phyloP scores from a whole-genome alignment of 2,329 filamentous ascomycete genomes.

The Phyllosticta paracitricarpa region DNA sequence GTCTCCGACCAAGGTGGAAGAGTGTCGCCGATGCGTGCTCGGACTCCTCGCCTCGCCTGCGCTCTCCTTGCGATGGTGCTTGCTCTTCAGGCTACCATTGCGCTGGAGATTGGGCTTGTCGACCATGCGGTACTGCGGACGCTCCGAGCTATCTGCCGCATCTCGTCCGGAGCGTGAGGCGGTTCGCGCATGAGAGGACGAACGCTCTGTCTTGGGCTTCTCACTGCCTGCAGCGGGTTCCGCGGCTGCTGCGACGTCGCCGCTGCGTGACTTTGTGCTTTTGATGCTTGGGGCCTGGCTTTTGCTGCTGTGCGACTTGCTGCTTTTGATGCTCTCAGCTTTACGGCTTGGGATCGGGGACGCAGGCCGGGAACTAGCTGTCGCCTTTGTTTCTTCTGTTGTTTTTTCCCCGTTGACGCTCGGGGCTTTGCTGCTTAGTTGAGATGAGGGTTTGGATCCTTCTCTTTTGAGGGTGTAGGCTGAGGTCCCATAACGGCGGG shows the following conservation, averaged over 20 bases:
- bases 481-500: constrained; percentile 1
- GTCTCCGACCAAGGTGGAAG: constrained; percentile 1
- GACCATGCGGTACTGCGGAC: constrained; percentile 5
- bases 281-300: constrained; percentile 1
- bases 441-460: not conserved
- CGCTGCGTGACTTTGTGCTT: not conserved
- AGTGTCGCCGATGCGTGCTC: not conserved
- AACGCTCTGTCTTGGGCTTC: not conserved
- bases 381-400: not conserved
- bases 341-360: constrained; percentile 3
- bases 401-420: not conserved
- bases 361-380: not conserved
- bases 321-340: constrained; percentile 4
- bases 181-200: not conserved
- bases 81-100: constrained; percentile 1
- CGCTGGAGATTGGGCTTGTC: constrained; percentile 7
- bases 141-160: not conserved
- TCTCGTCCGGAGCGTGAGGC: not conserved
- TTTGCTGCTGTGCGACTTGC: not conserved
- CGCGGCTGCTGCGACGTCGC: not conserved
- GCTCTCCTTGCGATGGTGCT: not conserved
- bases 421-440: not conserved
- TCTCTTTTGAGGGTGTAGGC: not conserved
- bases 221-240: not conserved
- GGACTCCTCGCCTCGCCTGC: not conserved